A percentile compares a stretch with the other conserved stretches of the same genome.
phyloP scores from a whole-genome alignment of 768 basidiomycete species.

The Leccinum imitatum region DNA sequence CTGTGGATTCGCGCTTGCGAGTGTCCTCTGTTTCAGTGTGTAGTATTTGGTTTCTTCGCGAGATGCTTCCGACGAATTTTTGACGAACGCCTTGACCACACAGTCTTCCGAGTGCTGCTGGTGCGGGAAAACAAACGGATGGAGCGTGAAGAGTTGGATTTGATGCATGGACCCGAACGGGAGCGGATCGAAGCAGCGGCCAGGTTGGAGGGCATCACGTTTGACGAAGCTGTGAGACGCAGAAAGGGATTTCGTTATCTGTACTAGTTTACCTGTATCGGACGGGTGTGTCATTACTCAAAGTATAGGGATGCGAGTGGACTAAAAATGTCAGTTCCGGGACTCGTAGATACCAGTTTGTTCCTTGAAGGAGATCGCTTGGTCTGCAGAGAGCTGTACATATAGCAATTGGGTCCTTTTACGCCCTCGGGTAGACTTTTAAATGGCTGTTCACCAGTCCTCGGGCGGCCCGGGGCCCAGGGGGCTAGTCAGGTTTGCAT shows the following conservation, averaged over 20 bases:
- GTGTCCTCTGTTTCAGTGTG: conserved; percentile 37
- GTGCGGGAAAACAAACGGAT: conserved; percentile 50
- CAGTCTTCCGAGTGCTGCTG: conserved; percentile 45
- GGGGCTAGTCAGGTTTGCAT: too few species aligned
- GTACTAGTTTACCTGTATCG: conserved; percentile 34
- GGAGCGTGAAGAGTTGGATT: conserved; percentile 46
- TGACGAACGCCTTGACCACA: too few species aligned
- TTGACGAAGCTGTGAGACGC: conserved; percentile 58
- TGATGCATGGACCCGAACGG: conserved; percentile 44
- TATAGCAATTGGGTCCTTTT: too few species aligned
- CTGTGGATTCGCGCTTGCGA: conserved; percentile 34
- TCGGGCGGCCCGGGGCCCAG: too few species aligned
- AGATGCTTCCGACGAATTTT: neutral
- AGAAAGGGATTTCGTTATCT: conserved; percentile 60
- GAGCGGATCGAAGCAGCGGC: conserved; percentile 58
- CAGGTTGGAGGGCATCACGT: conserved; percentile 54
- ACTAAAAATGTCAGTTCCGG: neutral
- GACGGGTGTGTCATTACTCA: neutral
- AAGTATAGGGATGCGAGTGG: too few species aligned
- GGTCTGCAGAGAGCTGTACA: conserved; percentile 10
- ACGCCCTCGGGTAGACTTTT: too few species aligned
- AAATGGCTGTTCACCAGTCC: too few species aligned
- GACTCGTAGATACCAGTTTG: conserved; percentile 1
- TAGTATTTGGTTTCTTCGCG: conserved; percentile 1
- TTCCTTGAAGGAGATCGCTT: conserved; percentile 20